Evolutionary conservation across 2,329 filamentous ascomycete species (phyloP), one percentile per base, ranked within the genome.

Genomic region (Fusarium lateritium): DNA sequence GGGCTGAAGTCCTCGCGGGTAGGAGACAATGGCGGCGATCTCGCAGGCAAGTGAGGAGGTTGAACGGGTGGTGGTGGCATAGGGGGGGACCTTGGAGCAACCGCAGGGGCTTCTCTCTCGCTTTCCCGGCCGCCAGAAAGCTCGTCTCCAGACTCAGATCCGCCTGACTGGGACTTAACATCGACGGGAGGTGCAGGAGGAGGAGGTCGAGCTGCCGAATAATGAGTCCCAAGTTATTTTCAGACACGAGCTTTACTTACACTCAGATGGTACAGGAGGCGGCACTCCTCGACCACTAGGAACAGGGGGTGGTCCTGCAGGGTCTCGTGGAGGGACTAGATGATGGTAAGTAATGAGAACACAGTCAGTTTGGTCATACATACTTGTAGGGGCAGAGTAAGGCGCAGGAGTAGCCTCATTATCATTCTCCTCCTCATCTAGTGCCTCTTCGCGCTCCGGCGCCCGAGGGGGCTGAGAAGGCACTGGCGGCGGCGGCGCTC

Each of bases 61-160:
- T 76, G 63, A 76, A 67, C 82, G 33, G 77, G 70, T 4, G 82
- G 74, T 57, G 81, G 80, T 39, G 84, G 82, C 38, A 84, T 81
- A 56, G 84, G 83, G 28, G 84, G 83, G 22, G 76, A 75, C 51
- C 74, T 74, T 53, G 62, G 33, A 10, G 65, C 51, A 31, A 81
- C 76, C 17, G 45, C 51, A 44, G 63, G 47, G 13, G 45, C 33
- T 46, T 71, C 71, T 40, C 84, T 54, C 74, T 80, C 72, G 69
- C 85, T 79, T 51, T 83, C 79, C 69, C 80, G 78, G 73, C 85
- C 76, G 75, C 80, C 79, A 11, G 92, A 94, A 73, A 94, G 82
- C 78, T 98, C 95, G 77, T 98, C 94, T 73, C 97, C 94, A 43
- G 94, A 96, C 77, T 92, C 93, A 2, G 94, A 97, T 31, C 94